phyloP scores from a whole-genome alignment of 1,139 yeast species.

The Blastobotrys serpentis region DNA sequence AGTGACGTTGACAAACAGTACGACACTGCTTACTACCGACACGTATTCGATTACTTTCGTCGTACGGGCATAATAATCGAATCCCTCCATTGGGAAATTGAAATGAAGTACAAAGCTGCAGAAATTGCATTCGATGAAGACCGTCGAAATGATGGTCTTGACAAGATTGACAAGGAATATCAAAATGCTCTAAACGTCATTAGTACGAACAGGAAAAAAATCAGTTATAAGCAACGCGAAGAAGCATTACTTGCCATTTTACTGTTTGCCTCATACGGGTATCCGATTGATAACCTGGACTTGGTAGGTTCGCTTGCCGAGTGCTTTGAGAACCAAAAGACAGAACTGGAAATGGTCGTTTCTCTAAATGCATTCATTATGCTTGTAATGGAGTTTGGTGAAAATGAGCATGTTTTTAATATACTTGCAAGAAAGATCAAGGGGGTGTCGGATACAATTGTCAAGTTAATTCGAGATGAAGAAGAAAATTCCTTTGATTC shows the following conservation, averaged over 20 bases:
- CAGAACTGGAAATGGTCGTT: slow-evolving; percentile 5
- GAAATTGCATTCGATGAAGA: neutral
- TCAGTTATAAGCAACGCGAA: neutral
- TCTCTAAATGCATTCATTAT: slow-evolving; percentile 1
- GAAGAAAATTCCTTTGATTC: neutral
- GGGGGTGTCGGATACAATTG: neutral
- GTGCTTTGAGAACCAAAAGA: neutral
- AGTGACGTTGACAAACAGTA: neutral
- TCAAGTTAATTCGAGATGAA: neutral
- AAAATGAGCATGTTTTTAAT: neutral
- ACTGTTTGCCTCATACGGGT: neutral
- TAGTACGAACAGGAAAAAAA: neutral
- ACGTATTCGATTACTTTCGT: too few relatives aligned
- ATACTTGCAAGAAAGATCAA: neutral
- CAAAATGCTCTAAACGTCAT: neutral
- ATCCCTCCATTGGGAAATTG: too few relatives aligned
- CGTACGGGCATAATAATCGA: too few relatives aligned
- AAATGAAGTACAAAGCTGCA: neutral
- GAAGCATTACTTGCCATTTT: neutral
- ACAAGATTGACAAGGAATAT: neutral
- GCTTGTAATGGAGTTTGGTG: neutral
- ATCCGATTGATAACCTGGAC: neutral
- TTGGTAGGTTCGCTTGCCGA: neutral
- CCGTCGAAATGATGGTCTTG: neutral
- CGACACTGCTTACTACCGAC: too few relatives aligned